Evolutionary conservation across 495 filamentous ascomycete species (phyloP).

Genomic region (Podospora conica): DNA sequence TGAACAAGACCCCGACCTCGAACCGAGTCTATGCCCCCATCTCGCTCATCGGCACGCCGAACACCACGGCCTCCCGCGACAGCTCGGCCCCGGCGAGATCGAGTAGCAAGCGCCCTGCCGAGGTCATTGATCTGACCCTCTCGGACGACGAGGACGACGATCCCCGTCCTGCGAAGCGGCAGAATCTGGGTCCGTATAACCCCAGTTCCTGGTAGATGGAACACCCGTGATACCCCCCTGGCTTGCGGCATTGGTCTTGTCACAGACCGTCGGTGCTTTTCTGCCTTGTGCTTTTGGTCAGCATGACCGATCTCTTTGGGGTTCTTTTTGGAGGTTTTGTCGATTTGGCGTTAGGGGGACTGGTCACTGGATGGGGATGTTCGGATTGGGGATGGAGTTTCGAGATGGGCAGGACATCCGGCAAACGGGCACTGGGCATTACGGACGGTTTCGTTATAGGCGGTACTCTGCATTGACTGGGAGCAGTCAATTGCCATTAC

Average conservation of each 20-base stretch:
- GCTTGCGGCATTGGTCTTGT: neutral
- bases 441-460: neutral
- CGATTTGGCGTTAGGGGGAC: neutral
- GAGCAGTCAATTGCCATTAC: neutral
- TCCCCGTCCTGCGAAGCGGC: constrained; percentile 50
- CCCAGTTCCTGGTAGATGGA: constrained; percentile 6
- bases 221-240: neutral
- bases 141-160: constrained; percentile 71
- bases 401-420: neutral
- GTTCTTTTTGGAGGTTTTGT: neutral
- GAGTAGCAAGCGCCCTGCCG: constrained; percentile 56
- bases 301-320: neutral
- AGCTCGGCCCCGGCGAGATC: constrained; percentile 36
- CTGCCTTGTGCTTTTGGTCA: neutral
- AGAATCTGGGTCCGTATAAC: constrained; percentile 22
- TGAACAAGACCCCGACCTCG: constrained; percentile 14
- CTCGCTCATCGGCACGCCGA: constrained; percentile 24
- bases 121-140: constrained; percentile 74
- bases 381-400: neutral
- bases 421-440: neutral
- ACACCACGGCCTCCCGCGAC: constrained; percentile 18
- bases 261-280: neutral
- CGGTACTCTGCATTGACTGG: neutral
- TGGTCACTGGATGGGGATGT: neutral
- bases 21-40: constrained; percentile 7